phyloP scores from a whole-genome alignment of 2,329 filamentous ascomycete species.

The Alternaria postmessia region DNA sequence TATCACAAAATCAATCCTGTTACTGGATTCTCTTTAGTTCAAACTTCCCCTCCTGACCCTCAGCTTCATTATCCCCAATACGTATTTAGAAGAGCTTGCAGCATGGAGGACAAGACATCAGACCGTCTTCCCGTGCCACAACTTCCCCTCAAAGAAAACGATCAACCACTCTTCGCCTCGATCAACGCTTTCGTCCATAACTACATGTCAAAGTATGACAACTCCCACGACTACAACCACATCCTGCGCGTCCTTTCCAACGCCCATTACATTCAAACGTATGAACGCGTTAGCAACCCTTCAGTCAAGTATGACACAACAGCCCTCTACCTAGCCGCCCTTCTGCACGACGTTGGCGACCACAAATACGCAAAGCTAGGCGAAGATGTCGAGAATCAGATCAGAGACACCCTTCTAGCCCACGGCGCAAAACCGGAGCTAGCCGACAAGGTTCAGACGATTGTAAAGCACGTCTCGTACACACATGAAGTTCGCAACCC shows the following conservation, averaged over 20 bases:
- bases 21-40: too few species aligned
- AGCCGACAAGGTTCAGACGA: conserved; percentile 71
- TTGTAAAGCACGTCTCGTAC: conserved; percentile 82
- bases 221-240: conserved; percentile 87
- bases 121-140: conserved; percentile 27
- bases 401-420: conserved; percentile 63
- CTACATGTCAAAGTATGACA: conserved; percentile 64
- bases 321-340: conserved; percentile 71
- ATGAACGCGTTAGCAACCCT: conserved; percentile 53
- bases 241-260: conserved; percentile 81
- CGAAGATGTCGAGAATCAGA: conserved; percentile 65
- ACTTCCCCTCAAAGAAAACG: conserved; percentile 32
- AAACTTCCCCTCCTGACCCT: background rate
- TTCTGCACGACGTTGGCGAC: conserved; percentile 82
- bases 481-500: conserved; percentile 75
- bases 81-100: background rate
- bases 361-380: conserved; percentile 73
- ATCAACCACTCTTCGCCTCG: conserved; percentile 36
- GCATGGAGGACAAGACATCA: conserved; percentile 21
- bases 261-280: conserved; percentile 67
- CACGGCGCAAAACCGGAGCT: conserved; percentile 66
- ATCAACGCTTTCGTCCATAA: conserved; percentile 43
- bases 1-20: background rate
- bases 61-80: background rate
- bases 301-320: conserved; percentile 57